Conservation (phyloP, 805 yeast genomes). For the Suhomyces vadensis region DNA sequence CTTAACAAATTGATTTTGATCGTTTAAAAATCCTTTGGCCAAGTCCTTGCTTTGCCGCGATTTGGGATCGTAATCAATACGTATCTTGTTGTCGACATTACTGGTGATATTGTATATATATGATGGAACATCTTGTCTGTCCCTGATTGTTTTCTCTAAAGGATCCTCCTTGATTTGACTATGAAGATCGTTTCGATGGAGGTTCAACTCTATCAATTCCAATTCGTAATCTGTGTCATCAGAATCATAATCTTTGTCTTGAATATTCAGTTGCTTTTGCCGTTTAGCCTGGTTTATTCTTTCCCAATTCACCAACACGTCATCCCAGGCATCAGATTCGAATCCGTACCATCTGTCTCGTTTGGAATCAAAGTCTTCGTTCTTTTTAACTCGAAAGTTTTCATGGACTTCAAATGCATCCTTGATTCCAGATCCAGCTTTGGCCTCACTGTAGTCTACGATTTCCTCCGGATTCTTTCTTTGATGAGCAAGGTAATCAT, state of each 20-base stretch:
- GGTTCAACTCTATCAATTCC: conserved; percentile 38
- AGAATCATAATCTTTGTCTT: conserved; percentile 23
- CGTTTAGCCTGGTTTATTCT: conserved; percentile 24
- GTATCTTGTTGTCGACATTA: conserved; percentile 21
- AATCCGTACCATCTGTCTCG: conserved; percentile 85
- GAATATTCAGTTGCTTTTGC: conserved; percentile 4
- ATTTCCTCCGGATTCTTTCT: conserved; percentile 44
- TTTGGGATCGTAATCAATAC: conserved; percentile 54
- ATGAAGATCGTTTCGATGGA: conserved; percentile 26
- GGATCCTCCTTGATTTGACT: conserved; percentile 31
- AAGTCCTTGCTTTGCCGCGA: conserved; percentile 41
- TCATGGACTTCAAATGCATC: conserved; percentile 39
- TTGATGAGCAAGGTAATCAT: conserved; percentile 61
- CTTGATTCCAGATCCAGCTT: conserved; percentile 55
- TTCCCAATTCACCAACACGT: conserved; percentile 49
- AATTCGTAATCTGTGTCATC: conserved; percentile 43
- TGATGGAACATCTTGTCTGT: conserved; percentile 73
- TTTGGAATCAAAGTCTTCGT: conserved; percentile 62
- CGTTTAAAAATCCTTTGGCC: conserved; percentile 35
- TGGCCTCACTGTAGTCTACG: conserved; percentile 51
- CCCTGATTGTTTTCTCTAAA: conserved; percentile 51
- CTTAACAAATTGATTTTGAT: conserved; percentile 51
- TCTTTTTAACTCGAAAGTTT: conserved; percentile 18
- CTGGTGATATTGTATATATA: conserved; percentile 51
- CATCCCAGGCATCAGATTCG: conserved; percentile 60